Percentiles rank a stretch among this genome's conserved stretches.
Conservation (phyloP, 352 stramenopile genomes). For the Phytophthora cajani region DNA sequence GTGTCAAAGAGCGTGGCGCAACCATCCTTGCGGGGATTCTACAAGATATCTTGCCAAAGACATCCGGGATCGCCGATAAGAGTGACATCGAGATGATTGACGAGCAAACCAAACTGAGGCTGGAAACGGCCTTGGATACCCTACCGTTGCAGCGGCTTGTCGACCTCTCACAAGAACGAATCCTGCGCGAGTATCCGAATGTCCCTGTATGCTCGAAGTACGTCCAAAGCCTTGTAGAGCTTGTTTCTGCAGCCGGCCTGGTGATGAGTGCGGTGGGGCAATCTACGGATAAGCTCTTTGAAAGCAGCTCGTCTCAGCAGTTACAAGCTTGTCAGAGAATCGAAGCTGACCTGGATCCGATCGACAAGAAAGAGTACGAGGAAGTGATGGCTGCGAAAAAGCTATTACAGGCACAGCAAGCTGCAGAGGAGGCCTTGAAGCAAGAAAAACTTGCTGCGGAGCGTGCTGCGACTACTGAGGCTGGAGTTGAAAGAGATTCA, state of each 20-base stretch:
- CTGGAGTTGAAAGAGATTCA: slow-evolving; percentile 27
- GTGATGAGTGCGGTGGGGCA: slow-evolving; percentile 63
- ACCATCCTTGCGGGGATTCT: slow-evolving; percentile 78
- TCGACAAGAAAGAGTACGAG: slow-evolving; percentile 78
- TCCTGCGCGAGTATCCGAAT: slow-evolving; percentile 79
- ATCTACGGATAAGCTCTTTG: slow-evolving; percentile 58
- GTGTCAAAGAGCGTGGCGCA: slow-evolving; percentile 87
- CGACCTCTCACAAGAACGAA: slow-evolving; percentile 73
- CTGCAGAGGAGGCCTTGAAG: slow-evolving; percentile 56
- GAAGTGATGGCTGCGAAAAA: slow-evolving; percentile 54
- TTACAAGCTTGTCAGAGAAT: slow-evolving; percentile 68
- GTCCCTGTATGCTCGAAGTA: slow-evolving; percentile 85
- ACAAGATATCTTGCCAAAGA: slow-evolving; percentile 78
- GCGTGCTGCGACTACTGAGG: slow-evolving; percentile 37
- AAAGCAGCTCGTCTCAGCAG: slow-evolving; percentile 43
- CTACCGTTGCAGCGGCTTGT: slow-evolving; percentile 78
- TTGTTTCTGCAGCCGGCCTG: slow-evolving; percentile 76
- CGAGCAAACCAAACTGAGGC: slow-evolving; percentile 35
- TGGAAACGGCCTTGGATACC: slow-evolving; percentile 50
- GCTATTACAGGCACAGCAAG: slow-evolving; percentile 47
- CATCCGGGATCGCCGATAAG: slow-evolving; percentile 14
- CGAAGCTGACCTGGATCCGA: slow-evolving; percentile 67
- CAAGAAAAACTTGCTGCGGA: slow-evolving; percentile 55
- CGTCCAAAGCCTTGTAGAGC: slow-evolving; percentile 84
- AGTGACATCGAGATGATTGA: slow-evolving; percentile 29